Base-by-base conservation (phyloP, 257 asterid genomes). In the Pogostemon cablin region DNA sequence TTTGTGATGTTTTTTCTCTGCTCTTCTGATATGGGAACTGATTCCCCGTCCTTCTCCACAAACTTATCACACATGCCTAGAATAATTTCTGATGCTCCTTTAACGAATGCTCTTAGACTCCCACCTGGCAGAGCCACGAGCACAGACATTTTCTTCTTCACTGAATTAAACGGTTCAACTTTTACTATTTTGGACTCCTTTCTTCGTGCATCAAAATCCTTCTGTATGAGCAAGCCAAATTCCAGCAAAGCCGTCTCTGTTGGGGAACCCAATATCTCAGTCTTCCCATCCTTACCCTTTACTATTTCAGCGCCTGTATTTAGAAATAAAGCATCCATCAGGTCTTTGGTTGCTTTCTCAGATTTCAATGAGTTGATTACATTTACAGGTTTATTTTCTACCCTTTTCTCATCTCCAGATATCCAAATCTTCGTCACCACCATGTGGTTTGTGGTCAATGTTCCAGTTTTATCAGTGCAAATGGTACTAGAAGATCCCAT, bases 401-500 rank as follows among this genome's bases (percentile, higher is more conserved):
- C 72, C 4, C 62, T 69, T 78, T 77, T 84, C 41, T 83, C 72
- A 49, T 89, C 89, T 9, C 90, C 95, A n/a, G 83, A 81, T n/a
- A 83, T 73, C 91, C 93, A 90, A 52, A 82, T 15, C 63, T 82
- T 84, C 2, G 79, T 81, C 20, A 90, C 92, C 7, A 83, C 89
- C 97, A 90, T 90, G 63, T 81, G 93, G 73, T 90, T 90, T 65
- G 96, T 88, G 15, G 97, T 90, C 68, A 90, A 69, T 3, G 97
- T 90, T 57, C 97, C 96, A 0, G 97, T 90, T 76, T 90, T 90
- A 55, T 90, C 97, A 0, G 97, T 86, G 75, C 97, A 90, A 11
- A 90, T 88, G 83, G 90, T 76, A 57, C 73, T 85, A 6, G 89
- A 96, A 7, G 97, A 90, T 6, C 97, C 97, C 97, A 90, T 90